These are phyloP conservation scores for Emmonsiellopsis sp. DNA, from an alignment of 2,329 filamentous ascomycete species.

Conservation along the genomic window DNA sequence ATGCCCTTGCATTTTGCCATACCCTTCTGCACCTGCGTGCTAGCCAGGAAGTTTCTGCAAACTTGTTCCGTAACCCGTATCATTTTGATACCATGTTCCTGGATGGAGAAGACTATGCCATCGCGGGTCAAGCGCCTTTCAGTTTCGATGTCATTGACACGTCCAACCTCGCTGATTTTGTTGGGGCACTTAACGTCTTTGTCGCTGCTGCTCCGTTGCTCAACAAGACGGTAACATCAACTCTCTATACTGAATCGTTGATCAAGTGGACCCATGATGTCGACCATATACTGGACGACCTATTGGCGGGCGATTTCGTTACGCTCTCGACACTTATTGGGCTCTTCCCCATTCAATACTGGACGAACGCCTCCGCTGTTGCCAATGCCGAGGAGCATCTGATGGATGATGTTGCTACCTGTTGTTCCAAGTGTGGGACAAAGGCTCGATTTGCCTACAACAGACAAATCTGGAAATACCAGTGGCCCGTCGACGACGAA, in stretches of 20 bases:
- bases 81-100: constrained; percentile 35
- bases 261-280: constrained; percentile 23
- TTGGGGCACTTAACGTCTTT: constrained; percentile 40
- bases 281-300: constrained; percentile 26
- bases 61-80: constrained; percentile 37
- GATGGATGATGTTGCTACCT: constrained; percentile 22
- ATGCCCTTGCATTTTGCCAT: constrained; percentile 46
- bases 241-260: constrained; percentile 43
- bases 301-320: constrained; percentile 41
- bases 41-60: constrained; percentile 24
- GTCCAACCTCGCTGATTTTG: constrained; percentile 38
- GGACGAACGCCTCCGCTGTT: constrained; percentile 33
- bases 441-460: constrained; percentile 16
- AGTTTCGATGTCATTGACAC: constrained; percentile 52
- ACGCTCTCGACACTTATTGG: constrained; percentile 45
- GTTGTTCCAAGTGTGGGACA: constrained; percentile 2
- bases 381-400: constrained; percentile 21
- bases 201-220: constrained; percentile 42
- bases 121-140: constrained; percentile 25
- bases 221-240: constrained; percentile 34
- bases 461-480: constrained; percentile 12
- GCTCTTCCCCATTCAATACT: constrained; percentile 42
- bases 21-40: constrained; percentile 38
- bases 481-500: neutral
- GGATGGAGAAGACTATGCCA: constrained; percentile 35